phyloP scores from a whole-genome alignment of 2,329 filamentous ascomycete species.

The Cladosporium sp. region DNA sequence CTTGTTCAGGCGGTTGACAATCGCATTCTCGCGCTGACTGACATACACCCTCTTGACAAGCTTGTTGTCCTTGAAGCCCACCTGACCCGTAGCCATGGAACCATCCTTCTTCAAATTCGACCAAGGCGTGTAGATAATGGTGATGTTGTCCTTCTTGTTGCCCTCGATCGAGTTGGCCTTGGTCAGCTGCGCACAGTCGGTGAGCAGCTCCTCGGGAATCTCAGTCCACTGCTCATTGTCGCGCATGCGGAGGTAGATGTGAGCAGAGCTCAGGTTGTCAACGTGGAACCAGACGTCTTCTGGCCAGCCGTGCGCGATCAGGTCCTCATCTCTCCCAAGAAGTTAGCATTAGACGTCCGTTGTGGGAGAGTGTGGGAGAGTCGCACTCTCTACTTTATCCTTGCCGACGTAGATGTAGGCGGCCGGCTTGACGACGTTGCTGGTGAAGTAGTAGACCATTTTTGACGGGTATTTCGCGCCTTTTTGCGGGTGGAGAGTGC shows the following conservation, averaged over 20 bases:
- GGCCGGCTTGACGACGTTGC: constrained; percentile 72
- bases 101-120: constrained; percentile 93
- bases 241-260: constrained; percentile 84
- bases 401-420: constrained; percentile 96
- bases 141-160: constrained; percentile 98
- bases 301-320: constrained; percentile 91
- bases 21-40: constrained; percentile 73
- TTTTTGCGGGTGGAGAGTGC: not conserved
- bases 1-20: constrained; percentile 98
- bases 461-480: constrained; percentile 6
- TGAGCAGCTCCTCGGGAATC: constrained; percentile 68
- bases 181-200: constrained; percentile 91
- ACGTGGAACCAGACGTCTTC: constrained; percentile 99
- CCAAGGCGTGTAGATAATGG: constrained; percentile 96
- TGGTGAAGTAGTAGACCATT: constrained; percentile 97
- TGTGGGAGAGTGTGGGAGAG: constrained; percentile 11
- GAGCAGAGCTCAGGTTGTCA: constrained; percentile 93
- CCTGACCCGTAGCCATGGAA: constrained; percentile 91
- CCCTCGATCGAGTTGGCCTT: constrained; percentile 99
- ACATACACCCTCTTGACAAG: constrained; percentile 82
- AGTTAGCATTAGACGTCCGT: constrained; percentile 24
- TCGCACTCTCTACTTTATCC: constrained; percentile 95
- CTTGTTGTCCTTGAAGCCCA: constrained; percentile 85
- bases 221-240: constrained; percentile 78
- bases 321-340: constrained; percentile 71